These are phyloP conservation scores for Colletotrichum tamarilloi DNA, from an alignment of 2,329 filamentous ascomycete genomes.

Conservation along the genomic window DNA sequence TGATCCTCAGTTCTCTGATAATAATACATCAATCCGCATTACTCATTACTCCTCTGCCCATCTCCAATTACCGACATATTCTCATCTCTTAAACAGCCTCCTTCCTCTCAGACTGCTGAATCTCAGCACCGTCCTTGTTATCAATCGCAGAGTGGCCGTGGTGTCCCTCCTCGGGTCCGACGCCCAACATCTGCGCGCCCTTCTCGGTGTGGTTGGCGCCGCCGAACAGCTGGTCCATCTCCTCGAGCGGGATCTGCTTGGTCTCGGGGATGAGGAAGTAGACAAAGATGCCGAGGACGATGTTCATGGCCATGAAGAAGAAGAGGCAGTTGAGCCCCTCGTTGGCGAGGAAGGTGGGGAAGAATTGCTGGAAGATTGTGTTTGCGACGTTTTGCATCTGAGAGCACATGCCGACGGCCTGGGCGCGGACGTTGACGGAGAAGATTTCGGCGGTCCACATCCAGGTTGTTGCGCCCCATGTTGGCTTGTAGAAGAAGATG, in stretches of 20 bases:
- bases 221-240: slow-evolving; percentile 67
- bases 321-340: slow-evolving; percentile 55
- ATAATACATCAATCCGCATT: slow-evolving; percentile 8
- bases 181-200: slow-evolving; percentile 58
- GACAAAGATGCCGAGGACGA: slow-evolving; percentile 60
- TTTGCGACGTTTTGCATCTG: slow-evolving; percentile 74
- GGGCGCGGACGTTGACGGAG: slow-evolving; percentile 77
- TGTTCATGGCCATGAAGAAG: slow-evolving; percentile 54
- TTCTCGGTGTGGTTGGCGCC: slow-evolving; percentile 67
- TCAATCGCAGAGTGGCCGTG: neutral
- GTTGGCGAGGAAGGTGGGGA: slow-evolving; percentile 73
- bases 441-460: slow-evolving; percentile 78
- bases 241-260: slow-evolving; percentile 61
- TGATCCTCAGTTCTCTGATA: neutral
- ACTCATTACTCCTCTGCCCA: slow-evolving; percentile 1
- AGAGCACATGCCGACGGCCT: slow-evolving; percentile 75
- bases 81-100: neutral
- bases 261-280: slow-evolving; percentile 65
- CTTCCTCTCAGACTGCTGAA: neutral
- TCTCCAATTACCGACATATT: neutral
- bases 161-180: slow-evolving; percentile 1
- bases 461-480: slow-evolving; percentile 77
- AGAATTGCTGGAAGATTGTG: slow-evolving; percentile 76
- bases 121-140: slow-evolving; percentile 4
- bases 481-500: slow-evolving; percentile 76